These are phyloP conservation scores for Herpetospermum pedunculosum DNA, from an alignment of 306 rosid genomes.

Conservation along the genomic window DNA sequence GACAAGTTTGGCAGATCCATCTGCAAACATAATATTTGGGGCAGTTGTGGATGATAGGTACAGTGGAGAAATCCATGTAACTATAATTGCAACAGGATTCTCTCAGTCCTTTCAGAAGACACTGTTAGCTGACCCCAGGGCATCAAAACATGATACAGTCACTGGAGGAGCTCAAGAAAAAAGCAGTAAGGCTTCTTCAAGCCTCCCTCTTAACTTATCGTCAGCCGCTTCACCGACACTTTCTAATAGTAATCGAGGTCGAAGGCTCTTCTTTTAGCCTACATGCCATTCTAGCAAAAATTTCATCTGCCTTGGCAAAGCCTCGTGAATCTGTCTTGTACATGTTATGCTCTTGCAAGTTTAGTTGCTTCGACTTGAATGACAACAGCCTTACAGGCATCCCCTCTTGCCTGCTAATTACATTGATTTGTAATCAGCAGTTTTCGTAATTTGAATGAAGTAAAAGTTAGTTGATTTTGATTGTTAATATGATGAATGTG, in stretches of 20 bases:
- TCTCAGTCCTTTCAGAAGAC: slow-evolving; percentile 88
- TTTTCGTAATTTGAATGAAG: neutral
- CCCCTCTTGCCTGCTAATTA: neutral
- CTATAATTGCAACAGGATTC: slow-evolving; percentile 88
- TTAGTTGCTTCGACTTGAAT: neutral
- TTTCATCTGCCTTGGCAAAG: slow-evolving; percentile 21
- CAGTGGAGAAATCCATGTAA: slow-evolving; percentile 86
- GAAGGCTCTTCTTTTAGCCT: slow-evolving; percentile 68
- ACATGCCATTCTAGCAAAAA: neutral
- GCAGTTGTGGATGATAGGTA: slow-evolving; percentile 95
- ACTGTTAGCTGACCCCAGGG: slow-evolving; percentile 77
- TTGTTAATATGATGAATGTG: neutral
- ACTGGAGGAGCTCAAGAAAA: slow-evolving; percentile 44
- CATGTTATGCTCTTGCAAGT: slow-evolving; percentile 1
- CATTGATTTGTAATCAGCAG: neutral
- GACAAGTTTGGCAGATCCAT: slow-evolving; percentile 94
- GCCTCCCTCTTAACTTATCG: slow-evolving; percentile 37
- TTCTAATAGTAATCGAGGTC: slow-evolving; percentile 40
- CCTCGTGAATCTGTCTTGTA: slow-evolving; percentile 9
- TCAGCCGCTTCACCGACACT: slow-evolving; percentile 29
- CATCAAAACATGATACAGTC: slow-evolving; percentile 55
- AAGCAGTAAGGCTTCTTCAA: slow-evolving; percentile 29
- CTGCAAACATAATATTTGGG: slow-evolving; percentile 90
- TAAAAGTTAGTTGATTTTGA: neutral
- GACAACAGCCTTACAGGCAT: neutral